Base-by-base conservation (phyloP, 78 protist genomes). In the Dictyostelium firmibasis region DNA sequence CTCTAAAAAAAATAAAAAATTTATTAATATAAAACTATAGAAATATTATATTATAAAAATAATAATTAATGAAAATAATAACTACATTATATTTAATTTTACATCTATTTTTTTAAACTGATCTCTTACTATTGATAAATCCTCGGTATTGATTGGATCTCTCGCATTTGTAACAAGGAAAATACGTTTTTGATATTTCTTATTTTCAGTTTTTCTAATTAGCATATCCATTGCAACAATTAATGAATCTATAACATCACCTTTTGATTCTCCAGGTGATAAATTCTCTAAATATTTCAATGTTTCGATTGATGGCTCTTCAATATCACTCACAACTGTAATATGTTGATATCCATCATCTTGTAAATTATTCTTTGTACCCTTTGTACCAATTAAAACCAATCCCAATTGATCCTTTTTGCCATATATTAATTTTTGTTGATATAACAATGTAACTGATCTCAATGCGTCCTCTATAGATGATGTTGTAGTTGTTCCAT, bases 201-300 rank as follows among this genome's bases (percentile, higher is more conserved):
- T 96, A 31, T 84, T 92, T 11, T 72, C 84, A n/a, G 94, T 89
- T 76, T 81, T 96, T 31, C 88, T 64, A 9, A 87, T 87, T 23
- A 96, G 14, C 92, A 96, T 79, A 57, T 96, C 97, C 97, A 96
- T 96, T 41, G 91, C 97, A 10, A 96, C 93, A 6, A 96, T 91
- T 1, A 96, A 70, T 23, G 97, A 92, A 92, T 96, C 97, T 2
- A 96, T 77, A 6, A 96, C 75, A 67, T 85, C 93, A n/a, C 96
- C 92, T 43, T 82, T 57, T 7, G 91, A 53, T 77, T 86, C 57
- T 20, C 92, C 96, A 9, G 96, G 92, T 78, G 36, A 27, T 25
- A 93, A 33, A 18, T 76, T 47, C 27, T 85, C 91, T 47, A 93
- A 41, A 64, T 43, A 77, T 77, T 69, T 76, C 7, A 93, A 29